Evolutionary conservation across 805 yeast genomes (phyloP).

Genomic region (Candida pseudoglaebosa): DNA sequence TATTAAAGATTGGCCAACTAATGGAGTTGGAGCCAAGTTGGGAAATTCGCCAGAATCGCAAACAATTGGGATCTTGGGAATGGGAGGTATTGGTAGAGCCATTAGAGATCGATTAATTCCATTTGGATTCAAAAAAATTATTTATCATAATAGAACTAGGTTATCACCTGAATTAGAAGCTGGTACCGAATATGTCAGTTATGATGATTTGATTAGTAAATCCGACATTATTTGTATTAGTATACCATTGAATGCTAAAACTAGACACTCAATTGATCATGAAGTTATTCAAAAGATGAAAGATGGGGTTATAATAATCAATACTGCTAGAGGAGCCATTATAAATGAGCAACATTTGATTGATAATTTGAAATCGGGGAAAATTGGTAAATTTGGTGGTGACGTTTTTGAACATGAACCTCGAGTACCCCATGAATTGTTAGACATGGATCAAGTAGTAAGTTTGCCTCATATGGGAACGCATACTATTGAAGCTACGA

Average conservation of each 20-base stretch:
- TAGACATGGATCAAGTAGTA: slow-evolving; percentile 62
- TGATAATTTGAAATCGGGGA: slow-evolving; percentile 55
- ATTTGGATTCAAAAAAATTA: slow-evolving; percentile 68
- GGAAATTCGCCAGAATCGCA: slow-evolving; percentile 78
- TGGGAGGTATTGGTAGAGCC: slow-evolving; percentile 89
- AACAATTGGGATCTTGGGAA: slow-evolving; percentile 74
- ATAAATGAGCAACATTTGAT: slow-evolving; percentile 62
- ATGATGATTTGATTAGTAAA: slow-evolving; percentile 60
- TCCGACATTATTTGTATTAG: slow-evolving; percentile 73
- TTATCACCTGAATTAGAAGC: slow-evolving; percentile 59
- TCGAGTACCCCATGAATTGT: slow-evolving; percentile 57
- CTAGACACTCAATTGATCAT: slow-evolving; percentile 65
- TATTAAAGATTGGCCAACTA: slow-evolving; percentile 26
- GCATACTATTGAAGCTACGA: slow-evolving; percentile 66
- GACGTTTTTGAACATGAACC: slow-evolving; percentile 82
- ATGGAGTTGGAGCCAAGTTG: slow-evolving; percentile 50
- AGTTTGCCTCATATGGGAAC: slow-evolving; percentile 91
- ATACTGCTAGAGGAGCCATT: slow-evolving; percentile 88
- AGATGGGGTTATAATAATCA: slow-evolving; percentile 70
- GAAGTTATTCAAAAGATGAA: slow-evolving; percentile 66
- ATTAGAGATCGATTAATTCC: slow-evolving; percentile 68
- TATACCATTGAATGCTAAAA: slow-evolving; percentile 69
- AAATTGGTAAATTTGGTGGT: slow-evolving; percentile 63
- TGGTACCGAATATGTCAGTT: slow-evolving; percentile 66
- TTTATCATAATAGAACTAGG: slow-evolving; percentile 67